Evolutionary conservation across 2,329 filamentous ascomycete species (phyloP), one percentile per base, ranked within the genome.

Genomic region (Parastagonospora avenae): DNA sequence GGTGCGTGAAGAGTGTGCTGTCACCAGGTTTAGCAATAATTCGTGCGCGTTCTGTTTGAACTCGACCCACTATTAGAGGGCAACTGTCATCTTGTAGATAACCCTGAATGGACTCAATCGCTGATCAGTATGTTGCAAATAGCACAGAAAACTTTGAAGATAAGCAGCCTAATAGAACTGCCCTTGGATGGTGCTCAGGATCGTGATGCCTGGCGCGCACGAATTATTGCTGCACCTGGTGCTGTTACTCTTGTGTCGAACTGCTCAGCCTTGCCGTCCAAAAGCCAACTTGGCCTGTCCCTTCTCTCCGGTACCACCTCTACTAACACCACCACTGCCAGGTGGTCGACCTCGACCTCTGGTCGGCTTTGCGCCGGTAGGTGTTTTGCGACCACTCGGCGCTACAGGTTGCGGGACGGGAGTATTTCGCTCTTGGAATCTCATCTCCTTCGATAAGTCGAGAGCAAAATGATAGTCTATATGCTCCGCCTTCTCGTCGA

Each of bases 401-500:
- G 52, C 29, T n/a, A 52, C 27, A 31, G 37, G 19, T 30, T 9
- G 8, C 14, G 8, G 29, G 1, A 48, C 28, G 2, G 54, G 31
- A 5, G 52, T 36, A 11, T 52, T 65, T 9, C 64, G 62, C 7
- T 71, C 67, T 42, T 71, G 63, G 7, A 68, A 61, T 4, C 67
- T 62, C 55, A 76, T 69, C 59, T 88, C 80, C 50, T 86, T 82
- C 58, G 92, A 87, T 28, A 99, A 80, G 62, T 93, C 89, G 75
- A 90, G 91, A 39, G 94, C 94, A 75, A 96, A 88, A 75, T 99
- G 94, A 88, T 92, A 97, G 72, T 99, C 94, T 46, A 88, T 80
- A 72, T 99, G 94, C 74, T 90, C 92, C 59, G 86, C 82, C 61
- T 82, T 81, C 48, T 87, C 83, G 24, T 77, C 68, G 33, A 80